A percentile compares a stretch with the other conserved stretches of the same genome.
Conservation (phyloP, 768 basidiomycete species). For the Amanita polypyramis region DNA sequence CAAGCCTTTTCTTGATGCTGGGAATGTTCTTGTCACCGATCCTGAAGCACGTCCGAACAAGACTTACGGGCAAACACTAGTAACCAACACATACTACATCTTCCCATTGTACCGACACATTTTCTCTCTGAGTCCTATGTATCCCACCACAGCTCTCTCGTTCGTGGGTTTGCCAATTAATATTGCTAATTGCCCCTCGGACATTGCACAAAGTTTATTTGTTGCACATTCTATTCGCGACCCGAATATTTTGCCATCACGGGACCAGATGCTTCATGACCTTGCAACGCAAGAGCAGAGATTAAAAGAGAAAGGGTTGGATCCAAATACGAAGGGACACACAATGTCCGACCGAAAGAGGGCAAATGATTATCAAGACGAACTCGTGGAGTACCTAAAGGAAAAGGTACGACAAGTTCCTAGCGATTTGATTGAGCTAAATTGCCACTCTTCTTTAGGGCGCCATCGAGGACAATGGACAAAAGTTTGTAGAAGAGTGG, state of each 20-base stretch:
- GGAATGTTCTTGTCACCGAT: constrained; percentile 20
- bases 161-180: constrained; percentile 43
- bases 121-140: constrained; percentile 34
- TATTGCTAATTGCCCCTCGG: constrained; percentile 37
- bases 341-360: constrained; percentile 21
- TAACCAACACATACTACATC: constrained; percentile 42
- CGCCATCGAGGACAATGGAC: constrained; percentile 30
- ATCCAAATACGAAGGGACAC: constrained; percentile 43
- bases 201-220: constrained; percentile 40
- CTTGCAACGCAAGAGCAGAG: constrained; percentile 30
- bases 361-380: constrained; percentile 32
- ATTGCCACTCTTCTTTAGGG: constrained; percentile 15
- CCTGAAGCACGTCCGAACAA: constrained; percentile 18
- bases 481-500: constrained; percentile 41
- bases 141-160: constrained; percentile 41
- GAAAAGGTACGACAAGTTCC: not conserved
- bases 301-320: constrained; percentile 29
- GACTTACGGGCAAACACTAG: constrained; percentile 18
- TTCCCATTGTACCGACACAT: constrained; percentile 46
- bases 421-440: not conserved
- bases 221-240: constrained; percentile 33
- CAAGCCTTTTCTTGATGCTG: constrained; percentile 34
- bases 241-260: constrained; percentile 27
- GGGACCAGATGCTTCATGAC: constrained; percentile 27
- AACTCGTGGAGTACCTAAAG: constrained; percentile 21